These are phyloP conservation scores for Aspergillus carlsbadensis DNA, from an alignment of 495 filamentous ascomycete species.

Conservation along the genomic window DNA sequence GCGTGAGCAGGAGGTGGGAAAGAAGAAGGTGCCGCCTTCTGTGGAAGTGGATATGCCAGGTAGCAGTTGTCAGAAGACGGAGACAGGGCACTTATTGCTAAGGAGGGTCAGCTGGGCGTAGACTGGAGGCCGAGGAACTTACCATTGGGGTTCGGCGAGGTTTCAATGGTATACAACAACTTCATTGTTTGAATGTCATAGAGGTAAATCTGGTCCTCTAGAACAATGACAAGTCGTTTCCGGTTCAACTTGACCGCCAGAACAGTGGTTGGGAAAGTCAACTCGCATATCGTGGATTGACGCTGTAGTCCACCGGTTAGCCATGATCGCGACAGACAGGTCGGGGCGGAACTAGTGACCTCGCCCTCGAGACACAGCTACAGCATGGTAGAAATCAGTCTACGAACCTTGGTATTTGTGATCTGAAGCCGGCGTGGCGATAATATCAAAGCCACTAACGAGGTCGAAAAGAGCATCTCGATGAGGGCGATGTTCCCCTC, in stretches of 20 bases:
- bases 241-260: constrained; percentile 90
- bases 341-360: background rate
- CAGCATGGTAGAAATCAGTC: background rate
- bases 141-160: constrained; percentile 86
- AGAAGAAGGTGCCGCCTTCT: constrained; percentile 65
- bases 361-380: background rate
- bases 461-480: constrained; percentile 99
- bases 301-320: constrained; percentile 51
- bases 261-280: constrained; percentile 93
- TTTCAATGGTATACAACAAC: constrained; percentile 83
- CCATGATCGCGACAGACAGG: background rate
- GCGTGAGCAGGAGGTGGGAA: constrained; percentile 76
- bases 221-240: constrained; percentile 86
- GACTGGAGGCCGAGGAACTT: constrained; percentile 23
- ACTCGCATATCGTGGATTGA: constrained; percentile 94
- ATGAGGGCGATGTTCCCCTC: constrained; percentile 92
- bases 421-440: constrained; percentile 90
- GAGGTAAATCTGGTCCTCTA: constrained; percentile 94
- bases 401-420: constrained; percentile 89
- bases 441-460: constrained; percentile 88
- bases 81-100: constrained; percentile 87
- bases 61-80: constrained; percentile 95
- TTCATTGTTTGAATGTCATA: constrained; percentile 99
- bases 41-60: constrained; percentile 88
- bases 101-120: constrained; percentile 12